Base-by-base conservation (phyloP, 2,329 filamentous ascomycete species). In the Ustulina deusta region DNA sequence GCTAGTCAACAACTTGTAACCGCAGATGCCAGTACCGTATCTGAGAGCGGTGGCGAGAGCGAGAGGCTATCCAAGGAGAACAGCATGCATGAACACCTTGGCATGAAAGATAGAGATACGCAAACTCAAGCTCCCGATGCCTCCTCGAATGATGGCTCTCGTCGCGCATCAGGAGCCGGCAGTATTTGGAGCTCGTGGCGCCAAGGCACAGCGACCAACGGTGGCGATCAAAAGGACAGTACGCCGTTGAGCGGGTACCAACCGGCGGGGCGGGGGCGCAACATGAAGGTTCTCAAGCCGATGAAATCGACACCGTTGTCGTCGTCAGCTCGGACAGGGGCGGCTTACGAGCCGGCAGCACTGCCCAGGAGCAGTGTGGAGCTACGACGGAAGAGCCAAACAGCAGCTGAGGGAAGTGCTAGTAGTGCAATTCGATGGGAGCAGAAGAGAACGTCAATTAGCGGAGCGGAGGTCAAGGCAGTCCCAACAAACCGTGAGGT, bases 221-320 rank as follows among this genome's bases (percentile, higher is more conserved):
- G 84, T 6, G 75, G 82, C 57, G 90, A 91, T 48, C 77, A 79
- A n/a, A 86, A 83, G 64, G 87, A 88, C 69, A 83, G 80, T 71
- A 80, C 81, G 1, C 85, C 85, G 61, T 79, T 87, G 71, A 90
- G 89, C 73, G 89, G 90, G 29, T 93, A 93, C 76, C 91, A 93
- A 76, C 90, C 90, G 73, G 84, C 90, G 71, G 81, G 89, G 76
- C 84, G 89, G 55, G 81, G 85, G 17, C 88, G 91, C 57, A 90
- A 89, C 58, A 98, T 98, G 91, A 98, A 97, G 82, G 91, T 97
- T 1, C 84, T 98, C 60, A 93, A 94, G 75, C 90, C 95, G 1
- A 86, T 86, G 63, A 96, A 93, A 78, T 84, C 90, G 6, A 81
- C 81, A 25, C 81, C 82, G 29, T 86, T 81, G 34, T 86, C 90